Percentiles rank a stretch among this genome's conserved stretches.
These are phyloP conservation scores for Penicillium griseofulvum DNA, from an alignment of 2,329 filamentous ascomycete genomes.

Conservation along the genomic window DNA sequence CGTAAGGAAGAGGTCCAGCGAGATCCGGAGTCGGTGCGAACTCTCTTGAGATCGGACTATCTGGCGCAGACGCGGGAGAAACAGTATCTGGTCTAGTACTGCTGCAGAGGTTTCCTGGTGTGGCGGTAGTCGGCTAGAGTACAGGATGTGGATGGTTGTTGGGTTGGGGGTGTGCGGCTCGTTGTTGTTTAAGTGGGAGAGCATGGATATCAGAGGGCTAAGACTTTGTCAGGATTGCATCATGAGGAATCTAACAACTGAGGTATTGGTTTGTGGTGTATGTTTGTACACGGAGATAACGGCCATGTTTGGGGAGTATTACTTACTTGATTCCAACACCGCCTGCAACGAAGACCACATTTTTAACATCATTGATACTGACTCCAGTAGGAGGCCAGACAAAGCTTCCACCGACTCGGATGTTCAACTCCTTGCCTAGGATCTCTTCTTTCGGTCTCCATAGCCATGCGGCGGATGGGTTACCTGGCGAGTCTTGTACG, in stretches of 20 bases:
- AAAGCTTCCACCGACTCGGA: conserved; percentile 79
- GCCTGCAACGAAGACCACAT: conserved; percentile 72
- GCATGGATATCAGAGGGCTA: conserved; percentile 71
- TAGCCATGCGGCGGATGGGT: conserved; percentile 73
- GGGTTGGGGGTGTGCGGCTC: conserved; percentile 42
- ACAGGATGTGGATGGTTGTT: conserved; percentile 59
- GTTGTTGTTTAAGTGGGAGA: conserved; percentile 54
- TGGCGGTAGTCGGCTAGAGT: conserved; percentile 53
- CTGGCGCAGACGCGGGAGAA: conserved; percentile 46
- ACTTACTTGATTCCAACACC: conserved; percentile 76
- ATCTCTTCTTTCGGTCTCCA: conserved; percentile 61
- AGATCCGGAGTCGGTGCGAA: conserved; percentile 28
- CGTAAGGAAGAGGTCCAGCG: conserved; percentile 38
- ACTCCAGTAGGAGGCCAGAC: conserved; percentile 63
- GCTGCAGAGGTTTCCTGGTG: conserved; percentile 5
- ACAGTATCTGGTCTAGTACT: conserved; percentile 42
- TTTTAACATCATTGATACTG: conserved; percentile 48
- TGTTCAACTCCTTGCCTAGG: conserved; percentile 56
- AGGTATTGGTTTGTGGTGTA: not conserved
- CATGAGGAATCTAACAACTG: not conserved
- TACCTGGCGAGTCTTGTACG: conserved; percentile 67
- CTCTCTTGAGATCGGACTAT: conserved; percentile 33
- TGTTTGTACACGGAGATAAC: not conserved
- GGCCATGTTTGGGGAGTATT: not conserved
- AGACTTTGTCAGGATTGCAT: not conserved